These are phyloP conservation scores for Calonectria honghensis DNA, from an alignment of 2,329 filamentous ascomycete genomes.

Conservation along the genomic window DNA sequence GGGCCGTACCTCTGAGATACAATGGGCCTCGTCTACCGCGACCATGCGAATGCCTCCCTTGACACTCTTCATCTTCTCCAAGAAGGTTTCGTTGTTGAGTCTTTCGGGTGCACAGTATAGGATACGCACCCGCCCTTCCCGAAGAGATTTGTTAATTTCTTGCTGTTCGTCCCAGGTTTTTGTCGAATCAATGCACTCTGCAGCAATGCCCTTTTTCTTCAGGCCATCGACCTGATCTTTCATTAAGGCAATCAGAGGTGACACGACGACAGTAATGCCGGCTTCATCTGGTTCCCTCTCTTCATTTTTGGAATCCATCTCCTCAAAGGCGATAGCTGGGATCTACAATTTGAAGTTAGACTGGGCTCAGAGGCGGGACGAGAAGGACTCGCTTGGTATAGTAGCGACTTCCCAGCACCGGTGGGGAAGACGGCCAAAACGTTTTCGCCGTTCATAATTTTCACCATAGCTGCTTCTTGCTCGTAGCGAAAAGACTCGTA, in stretches of 20 bases:
- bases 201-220: slow-evolving; percentile 68
- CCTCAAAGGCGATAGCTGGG: slow-evolving; percentile 67
- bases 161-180: slow-evolving; percentile 69
- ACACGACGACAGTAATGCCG: slow-evolving; percentile 74
- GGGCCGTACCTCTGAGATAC: slow-evolving; percentile 65
- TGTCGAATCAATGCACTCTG: slow-evolving; percentile 74
- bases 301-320: slow-evolving; percentile 60
- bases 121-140: slow-evolving; percentile 69
- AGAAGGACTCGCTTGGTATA: slow-evolving; percentile 63
- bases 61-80: slow-evolving; percentile 72
- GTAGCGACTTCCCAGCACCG: slow-evolving; percentile 70
- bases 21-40: slow-evolving; percentile 76
- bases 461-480: slow-evolving; percentile 64
- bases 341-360: slow-evolving; percentile 58
- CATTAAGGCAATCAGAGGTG: slow-evolving; percentile 75
- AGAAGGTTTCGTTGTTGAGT: slow-evolving; percentile 76
- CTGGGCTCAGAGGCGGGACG: too few species aligned
- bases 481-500: slow-evolving; percentile 65
- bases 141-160: slow-evolving; percentile 60
- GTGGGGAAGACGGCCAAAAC: slow-evolving; percentile 68
- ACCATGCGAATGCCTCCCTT: slow-evolving; percentile 74
- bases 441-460: slow-evolving; percentile 63
- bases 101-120: slow-evolving; percentile 77
- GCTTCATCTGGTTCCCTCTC: slow-evolving; percentile 56
- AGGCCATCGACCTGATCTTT: slow-evolving; percentile 77